Evolutionary conservation across 164 flowering plant species (phyloP).

Genomic region (Dillenia suffruticosa): DNA sequence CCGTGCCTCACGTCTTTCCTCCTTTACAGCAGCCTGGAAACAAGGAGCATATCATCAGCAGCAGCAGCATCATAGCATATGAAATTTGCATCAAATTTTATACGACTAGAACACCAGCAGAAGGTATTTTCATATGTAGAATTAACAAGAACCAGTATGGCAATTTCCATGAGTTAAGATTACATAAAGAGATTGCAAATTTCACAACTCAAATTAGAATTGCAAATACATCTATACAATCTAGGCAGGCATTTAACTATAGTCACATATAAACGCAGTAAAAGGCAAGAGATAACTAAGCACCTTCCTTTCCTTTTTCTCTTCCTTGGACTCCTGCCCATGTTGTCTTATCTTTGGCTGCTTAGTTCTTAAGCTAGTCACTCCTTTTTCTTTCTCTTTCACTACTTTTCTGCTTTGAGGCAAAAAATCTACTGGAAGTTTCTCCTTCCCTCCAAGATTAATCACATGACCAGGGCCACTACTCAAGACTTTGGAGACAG

Average conservation of each 20-base stretch:
- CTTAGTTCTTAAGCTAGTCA: conserved; percentile 17
- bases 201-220: not conserved
- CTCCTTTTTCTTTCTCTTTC: conserved; percentile 38
- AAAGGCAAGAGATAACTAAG: conserved; percentile 6
- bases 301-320: conserved; percentile 96
- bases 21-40: conserved; percentile 81
- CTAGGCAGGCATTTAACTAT: too few species aligned
- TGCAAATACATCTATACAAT: too few species aligned
- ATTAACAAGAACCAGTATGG: too few species aligned
- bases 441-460: conserved; percentile 71
- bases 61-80: not conserved
- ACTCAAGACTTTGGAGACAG: conserved; percentile 32
- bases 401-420: conserved; percentile 37
- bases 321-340: conserved; percentile 81
- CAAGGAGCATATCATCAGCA: conserved; percentile 4
- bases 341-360: conserved; percentile 39
- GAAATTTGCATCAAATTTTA: too few species aligned
- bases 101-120: too few species aligned
- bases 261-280: not conserved
- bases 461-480: conserved; percentile 31
- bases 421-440: conserved; percentile 73
- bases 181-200: not conserved
- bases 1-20: conserved; percentile 79
- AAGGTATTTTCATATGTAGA: too few species aligned
- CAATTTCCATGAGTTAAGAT: too few species aligned